phyloP scores from a whole-genome alignment of 1,139 yeast genomes.

The Meyerozyma elateridarum region DNA sequence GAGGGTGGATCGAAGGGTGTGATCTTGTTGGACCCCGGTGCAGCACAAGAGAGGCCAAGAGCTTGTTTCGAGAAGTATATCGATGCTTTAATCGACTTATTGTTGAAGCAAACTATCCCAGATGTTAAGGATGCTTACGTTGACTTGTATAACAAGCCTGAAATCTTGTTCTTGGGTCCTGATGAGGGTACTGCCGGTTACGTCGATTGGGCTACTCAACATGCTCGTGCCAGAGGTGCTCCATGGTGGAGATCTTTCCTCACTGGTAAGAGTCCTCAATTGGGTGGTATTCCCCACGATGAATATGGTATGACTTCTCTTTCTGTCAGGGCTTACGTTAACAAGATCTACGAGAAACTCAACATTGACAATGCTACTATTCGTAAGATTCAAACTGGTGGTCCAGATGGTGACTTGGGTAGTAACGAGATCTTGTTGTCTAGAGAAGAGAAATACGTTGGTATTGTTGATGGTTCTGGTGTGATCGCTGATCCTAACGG shows the following conservation, averaged over 20 bases:
- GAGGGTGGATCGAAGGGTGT: slow-evolving; percentile 99
- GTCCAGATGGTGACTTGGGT: slow-evolving; percentile 98
- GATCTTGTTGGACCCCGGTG: slow-evolving; percentile 74
- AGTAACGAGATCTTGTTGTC: slow-evolving; percentile 90
- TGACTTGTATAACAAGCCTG: slow-evolving; percentile 78
- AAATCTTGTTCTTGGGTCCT: slow-evolving; percentile 94
- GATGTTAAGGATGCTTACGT: slow-evolving; percentile 83
- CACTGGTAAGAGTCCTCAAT: slow-evolving; percentile 87
- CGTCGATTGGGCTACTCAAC: slow-evolving; percentile 98
- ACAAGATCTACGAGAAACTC: slow-evolving; percentile 80
- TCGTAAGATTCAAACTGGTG: slow-evolving; percentile 92
- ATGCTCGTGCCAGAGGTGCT: slow-evolving; percentile 89
- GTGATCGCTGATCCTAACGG: slow-evolving; percentile 91
- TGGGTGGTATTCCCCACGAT: slow-evolving; percentile 98
- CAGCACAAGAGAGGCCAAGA: slow-evolving; percentile 76
- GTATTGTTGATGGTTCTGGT: slow-evolving; percentile 93
- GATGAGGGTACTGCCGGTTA: slow-evolving; percentile 97
- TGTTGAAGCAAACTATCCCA: slow-evolving; percentile 67
- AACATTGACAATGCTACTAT: slow-evolving; percentile 53
- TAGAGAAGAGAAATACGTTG: slow-evolving; percentile 75
- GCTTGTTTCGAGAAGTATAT: slow-evolving; percentile 90
- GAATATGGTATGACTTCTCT: slow-evolving; percentile 97
- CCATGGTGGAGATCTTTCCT: slow-evolving; percentile 99
- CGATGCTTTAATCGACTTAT: slow-evolving; percentile 82
- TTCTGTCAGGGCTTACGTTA: slow-evolving; percentile 89